Evolutionary conservation across 176 grass and related monocot species (phyloP).

Genomic region (Otatea glauca): DNA sequence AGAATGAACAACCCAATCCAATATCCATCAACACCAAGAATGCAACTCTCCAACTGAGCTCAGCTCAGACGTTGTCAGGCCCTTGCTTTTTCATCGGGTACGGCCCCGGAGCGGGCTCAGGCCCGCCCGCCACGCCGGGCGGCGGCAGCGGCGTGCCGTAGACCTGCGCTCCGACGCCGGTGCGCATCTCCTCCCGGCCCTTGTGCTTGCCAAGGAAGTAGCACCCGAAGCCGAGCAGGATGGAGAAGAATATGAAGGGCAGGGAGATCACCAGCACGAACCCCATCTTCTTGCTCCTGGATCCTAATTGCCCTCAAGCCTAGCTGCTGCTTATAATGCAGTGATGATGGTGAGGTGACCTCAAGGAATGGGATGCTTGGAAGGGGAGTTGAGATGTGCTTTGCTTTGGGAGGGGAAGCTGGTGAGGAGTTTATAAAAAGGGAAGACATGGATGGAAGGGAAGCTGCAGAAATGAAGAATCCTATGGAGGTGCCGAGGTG

Average conservation of each 20-base stretch:
- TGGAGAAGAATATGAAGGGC: slow-evolving; percentile 69
- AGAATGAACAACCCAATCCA: background rate
- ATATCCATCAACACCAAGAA: background rate
- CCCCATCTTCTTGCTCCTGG: slow-evolving; percentile 45
- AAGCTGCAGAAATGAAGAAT: slow-evolving; percentile 19
- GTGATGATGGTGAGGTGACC: background rate
- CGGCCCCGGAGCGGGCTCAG: background rate
- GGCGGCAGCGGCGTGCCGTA: slow-evolving; percentile 67
- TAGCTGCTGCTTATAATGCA: background rate
- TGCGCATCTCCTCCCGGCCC: slow-evolving; percentile 64
- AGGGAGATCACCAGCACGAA: slow-evolving; percentile 75
- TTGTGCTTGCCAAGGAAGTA: slow-evolving; percentile 79
- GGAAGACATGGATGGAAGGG: slow-evolving; percentile 8
- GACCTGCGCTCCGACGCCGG: slow-evolving; percentile 62
- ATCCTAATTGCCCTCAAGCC: background rate
- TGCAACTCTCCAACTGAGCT: background rate
- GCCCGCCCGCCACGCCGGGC: slow-evolving; percentile 25
- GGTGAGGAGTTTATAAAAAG: slow-evolving; percentile 11
- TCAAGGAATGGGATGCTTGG: background rate
- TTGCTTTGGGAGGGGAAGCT: slow-evolving; percentile 28
- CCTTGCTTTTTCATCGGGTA: slow-evolving; percentile 46
- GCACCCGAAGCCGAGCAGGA: slow-evolving; percentile 77
- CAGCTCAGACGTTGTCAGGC: slow-evolving; percentile 43
- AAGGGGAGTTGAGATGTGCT: background rate
- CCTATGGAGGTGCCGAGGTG: slow-evolving; percentile 24